phyloP scores from a whole-genome alignment of 73 alveolate species.

The Paramecium bursaria region DNA sequence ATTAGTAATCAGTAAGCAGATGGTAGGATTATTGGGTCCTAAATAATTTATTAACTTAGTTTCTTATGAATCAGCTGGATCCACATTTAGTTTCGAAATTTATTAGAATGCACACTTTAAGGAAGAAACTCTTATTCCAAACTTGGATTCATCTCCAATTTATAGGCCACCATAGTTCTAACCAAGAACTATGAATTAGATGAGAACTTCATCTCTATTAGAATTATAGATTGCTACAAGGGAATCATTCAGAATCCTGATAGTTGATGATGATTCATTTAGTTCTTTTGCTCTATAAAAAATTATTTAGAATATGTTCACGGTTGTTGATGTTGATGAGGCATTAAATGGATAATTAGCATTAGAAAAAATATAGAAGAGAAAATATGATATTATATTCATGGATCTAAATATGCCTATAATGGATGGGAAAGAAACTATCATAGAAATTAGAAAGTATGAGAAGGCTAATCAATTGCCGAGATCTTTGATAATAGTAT shows the following conservation, averaged over 20 bases:
- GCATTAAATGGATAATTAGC: conserved; percentile 64
- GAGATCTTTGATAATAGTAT: too few relatives aligned
- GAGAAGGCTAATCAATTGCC: too few relatives aligned
- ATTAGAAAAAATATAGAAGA: conserved; percentile 13
- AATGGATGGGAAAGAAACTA: conserved; percentile 64
- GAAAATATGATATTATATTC: conserved; percentile 59
- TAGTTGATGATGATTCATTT: conserved; percentile 61
- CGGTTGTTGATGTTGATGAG: conserved; percentile 9
- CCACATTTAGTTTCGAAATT: conserved; percentile 50
- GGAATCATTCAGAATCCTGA: conserved; percentile 32
- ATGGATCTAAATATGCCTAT: conserved; percentile 69
- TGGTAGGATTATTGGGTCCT: conserved; percentile 64
- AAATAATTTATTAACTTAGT: conserved; percentile 39
- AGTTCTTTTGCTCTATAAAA: conserved; percentile 42
- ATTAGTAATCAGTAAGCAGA: conserved; percentile 38
- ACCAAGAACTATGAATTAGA: neutral
- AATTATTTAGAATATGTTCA: neutral
- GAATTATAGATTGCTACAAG: neutral
- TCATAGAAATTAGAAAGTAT: conserved; percentile 40
- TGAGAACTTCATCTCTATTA: neutral
- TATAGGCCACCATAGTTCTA: neutral
- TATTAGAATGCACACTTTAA: neutral
- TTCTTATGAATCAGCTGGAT: conserved; percentile 50
- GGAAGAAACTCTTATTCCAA: neutral
- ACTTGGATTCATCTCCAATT: neutral